These are phyloP conservation scores for Orbilia blumenaviensis DNA, from an alignment of 2,329 filamentous ascomycete species.

Conservation along the genomic window DNA sequence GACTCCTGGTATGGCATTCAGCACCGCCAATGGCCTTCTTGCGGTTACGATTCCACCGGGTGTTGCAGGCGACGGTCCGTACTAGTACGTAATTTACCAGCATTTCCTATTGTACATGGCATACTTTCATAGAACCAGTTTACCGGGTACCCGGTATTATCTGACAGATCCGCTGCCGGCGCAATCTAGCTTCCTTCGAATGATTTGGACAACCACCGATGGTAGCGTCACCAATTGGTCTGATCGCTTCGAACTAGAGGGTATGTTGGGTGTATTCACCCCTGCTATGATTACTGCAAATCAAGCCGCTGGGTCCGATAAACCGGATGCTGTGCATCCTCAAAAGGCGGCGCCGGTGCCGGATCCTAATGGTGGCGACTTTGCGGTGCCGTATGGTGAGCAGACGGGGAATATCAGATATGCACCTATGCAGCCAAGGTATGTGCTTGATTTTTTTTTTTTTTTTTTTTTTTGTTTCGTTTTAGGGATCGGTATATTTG, in stretches of 20 bases:
- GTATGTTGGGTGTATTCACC: constrained; percentile 71
- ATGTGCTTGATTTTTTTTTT: neutral
- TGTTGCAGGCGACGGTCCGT: constrained; percentile 56
- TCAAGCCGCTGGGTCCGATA: constrained; percentile 60
- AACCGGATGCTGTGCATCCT: constrained; percentile 37
- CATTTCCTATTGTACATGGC: neutral
- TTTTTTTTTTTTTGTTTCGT: no score
- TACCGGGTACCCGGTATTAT: neutral
- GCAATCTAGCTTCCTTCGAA: constrained; percentile 30
- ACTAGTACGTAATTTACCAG: constrained; percentile 58
- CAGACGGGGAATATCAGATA: constrained; percentile 61
- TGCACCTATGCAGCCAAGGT: constrained; percentile 62
- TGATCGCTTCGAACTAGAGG: constrained; percentile 70
- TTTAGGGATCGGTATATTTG: neutral
- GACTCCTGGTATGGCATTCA: constrained; percentile 54
- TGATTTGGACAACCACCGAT: constrained; percentile 60
- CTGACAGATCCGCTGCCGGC: neutral
- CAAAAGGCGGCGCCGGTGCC: constrained; percentile 8
- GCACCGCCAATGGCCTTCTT: constrained; percentile 52
- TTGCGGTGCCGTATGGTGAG: constrained; percentile 59
- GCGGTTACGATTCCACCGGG: constrained; percentile 57
- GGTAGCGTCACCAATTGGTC: constrained; percentile 70
- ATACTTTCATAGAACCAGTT: neutral
- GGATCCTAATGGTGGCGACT: constrained; percentile 55
- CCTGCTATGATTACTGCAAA: constrained; percentile 60